Base-by-base conservation (phyloP, 2,329 filamentous ascomycete species). In the Paecilomyces sp. region DNA sequence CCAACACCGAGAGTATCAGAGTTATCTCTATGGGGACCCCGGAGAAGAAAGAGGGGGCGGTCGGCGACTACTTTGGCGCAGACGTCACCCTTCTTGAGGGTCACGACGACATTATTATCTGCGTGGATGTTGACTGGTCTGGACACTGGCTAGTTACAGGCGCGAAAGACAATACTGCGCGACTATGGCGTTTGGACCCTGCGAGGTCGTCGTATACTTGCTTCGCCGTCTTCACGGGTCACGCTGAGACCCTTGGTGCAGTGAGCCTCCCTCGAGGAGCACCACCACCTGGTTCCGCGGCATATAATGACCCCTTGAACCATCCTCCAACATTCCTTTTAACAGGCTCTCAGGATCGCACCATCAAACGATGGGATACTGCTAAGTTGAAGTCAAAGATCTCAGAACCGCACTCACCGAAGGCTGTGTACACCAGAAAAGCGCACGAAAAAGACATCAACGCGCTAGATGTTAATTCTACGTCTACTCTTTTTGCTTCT, bases 371-470 rank as follows among this genome's bases (percentile, higher is more conserved):
- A 66, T 97, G 94, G 91, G 90, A 96, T 62, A 86, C 93, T 24
- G 84, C 86, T 1, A 83, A 84, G 47, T 72, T 83, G 61, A 82
- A 83, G 60, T 81, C 83, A 9, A 68, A 68, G 53, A 64, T 67
- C 11, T 67, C 67, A 9, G 70, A 66, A 47, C 70, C 72, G n/a
- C 72, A 73, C 56, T 63, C 68, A 9, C 71, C 71, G 2, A 78
- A 78, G 66, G 91, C 91, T 50, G 77, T 87, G 3, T 99, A 90
- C 74, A 97, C 94, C 0, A 85, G 94, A 59, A 96, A 97, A 75
- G 94, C 94, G 0, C 94, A 99, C 75, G 94, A 99, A 71, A 99
- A 99, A 73, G 94, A 99, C 66, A 99, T 99, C 76, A 99, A 99
- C 68, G 92, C 94, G 2, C 84, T 99, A 56, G 91, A 95, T 64